Evolutionary conservation across 139 green algal genomes (phyloP), one percentile per base, ranked within the genome.

Genomic region (Zygnema circumcarinatum): DNA sequence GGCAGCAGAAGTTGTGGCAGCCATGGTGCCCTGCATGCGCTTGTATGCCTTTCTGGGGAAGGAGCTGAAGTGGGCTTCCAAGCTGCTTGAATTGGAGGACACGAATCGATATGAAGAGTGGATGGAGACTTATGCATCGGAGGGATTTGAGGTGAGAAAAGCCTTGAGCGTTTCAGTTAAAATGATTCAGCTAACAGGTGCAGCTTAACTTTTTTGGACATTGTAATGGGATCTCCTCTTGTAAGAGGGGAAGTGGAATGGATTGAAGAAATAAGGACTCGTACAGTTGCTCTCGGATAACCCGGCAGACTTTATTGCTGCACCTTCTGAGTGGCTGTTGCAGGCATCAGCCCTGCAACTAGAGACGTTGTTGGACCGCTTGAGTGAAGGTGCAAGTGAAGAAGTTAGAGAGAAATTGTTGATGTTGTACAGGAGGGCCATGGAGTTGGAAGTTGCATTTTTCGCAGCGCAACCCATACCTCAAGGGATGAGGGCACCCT

Each of bases 41-140:
- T 67, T 85, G 32, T 85, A 85, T 79, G 79, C 79, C 16, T 85
- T 85, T 38, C 29, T 85, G 2, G 79, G 79, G 3, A 2, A 78
- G 79, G 31, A 78, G 41, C 20, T 85, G 31, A 32, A 36, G 2
- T 31, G 35, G 41, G 79, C 32, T 32, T 35, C 2, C 7, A 2
- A 35, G 32, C 2, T 3, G 22, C 75, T 83, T 3, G 32, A 68
- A 47, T 20, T 56, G 20, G 75, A 83, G 2, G 31, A 38, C 40
- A 36, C 11, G 7, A 35, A 85, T 38, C n/a, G 2, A n/a, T 85
- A 85, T 79, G 32, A 38, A 2, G 40, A 76, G 31, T 85, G 79
- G 79, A 78, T 85, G 31, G 35, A 85, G 36, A 85, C 79, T 22
- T 85, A 85, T 79, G 79, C 79, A 2, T 85, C 79, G 20, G 7